These are phyloP conservation scores for Ogataea pilisensis DNA, from an alignment of 805 yeast genomes.

Conservation along the genomic window DNA sequence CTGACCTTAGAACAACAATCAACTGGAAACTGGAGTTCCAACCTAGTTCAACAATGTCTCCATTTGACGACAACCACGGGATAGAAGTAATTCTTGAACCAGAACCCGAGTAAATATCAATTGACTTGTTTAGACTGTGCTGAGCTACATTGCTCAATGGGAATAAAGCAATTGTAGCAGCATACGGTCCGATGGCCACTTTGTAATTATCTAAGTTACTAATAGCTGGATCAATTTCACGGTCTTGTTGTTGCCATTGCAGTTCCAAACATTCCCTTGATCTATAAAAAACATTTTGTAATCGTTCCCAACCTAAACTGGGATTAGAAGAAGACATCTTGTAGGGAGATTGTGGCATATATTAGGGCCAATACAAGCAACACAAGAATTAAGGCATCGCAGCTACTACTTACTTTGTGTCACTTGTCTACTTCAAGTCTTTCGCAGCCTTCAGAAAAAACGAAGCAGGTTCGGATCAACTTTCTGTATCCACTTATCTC, in stretches of 20 bases:
- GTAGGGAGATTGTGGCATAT: neutral
- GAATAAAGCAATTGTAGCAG: conserved; percentile 53
- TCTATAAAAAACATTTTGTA: conserved; percentile 67
- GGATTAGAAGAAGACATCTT: conserved; percentile 28
- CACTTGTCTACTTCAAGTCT: no score
- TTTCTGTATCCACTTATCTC: no score
- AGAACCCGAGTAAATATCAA: conserved; percentile 33
- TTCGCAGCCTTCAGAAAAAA: neutral
- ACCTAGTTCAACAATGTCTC: conserved; percentile 48
- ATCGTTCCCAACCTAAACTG: conserved; percentile 64
- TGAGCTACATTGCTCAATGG: conserved; percentile 23
- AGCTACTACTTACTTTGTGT: no score
- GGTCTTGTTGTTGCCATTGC: conserved; percentile 40
- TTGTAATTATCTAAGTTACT: conserved; percentile 37
- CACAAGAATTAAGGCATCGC: no score
- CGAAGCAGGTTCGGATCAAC: no score
- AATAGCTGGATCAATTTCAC: neutral
- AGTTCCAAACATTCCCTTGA: conserved; percentile 53
- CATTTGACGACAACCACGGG: conserved; percentile 45
- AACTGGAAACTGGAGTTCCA: conserved; percentile 54
- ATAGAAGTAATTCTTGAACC: conserved; percentile 29
- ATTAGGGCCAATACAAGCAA: neutral
- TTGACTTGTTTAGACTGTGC: conserved; percentile 7
- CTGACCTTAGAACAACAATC: conserved; percentile 49
- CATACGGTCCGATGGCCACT: conserved; percentile 47